Base-by-base conservation (phyloP, 2,329 filamentous ascomycete species). In the Escovopsis sp. region DNA sequence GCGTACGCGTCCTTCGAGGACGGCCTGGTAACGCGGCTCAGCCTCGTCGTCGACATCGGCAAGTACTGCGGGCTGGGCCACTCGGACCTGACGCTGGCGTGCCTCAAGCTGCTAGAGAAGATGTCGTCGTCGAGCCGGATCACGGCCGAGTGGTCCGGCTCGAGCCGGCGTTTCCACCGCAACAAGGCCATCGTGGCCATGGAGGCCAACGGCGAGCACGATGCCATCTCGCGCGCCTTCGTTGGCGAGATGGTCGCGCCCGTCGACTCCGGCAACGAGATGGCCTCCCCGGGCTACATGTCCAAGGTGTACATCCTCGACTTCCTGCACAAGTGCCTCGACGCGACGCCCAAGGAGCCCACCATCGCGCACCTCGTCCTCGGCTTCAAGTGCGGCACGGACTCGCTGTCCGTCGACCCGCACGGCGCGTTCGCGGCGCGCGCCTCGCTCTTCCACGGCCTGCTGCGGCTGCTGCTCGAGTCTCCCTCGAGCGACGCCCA, bases 1-100 rank as follows among this genome's bases (percentile, higher is more conserved):
- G 76, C 84, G 1, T 81, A 88, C 45, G 68, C 80, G n/a, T 87
- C 81, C 1, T 88, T 98, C 48, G 88, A 96, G 52, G 92, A 98
- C 49, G 86, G 84, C 7, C 66, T 98, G 15, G 66, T 94, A 27
- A 85, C 79, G 39, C 79, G 90, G 47, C 62, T 98, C 19, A 66
- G 71, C 29, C 62, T 94, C 6, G 72, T 96, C 28, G 77, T 86
- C 4, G 79, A 90, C 44, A 63, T 98, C 17, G 87, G 87, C 21
- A 71, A 83, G 23, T 94, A 90, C 53, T 88, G 86, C 46, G 82
- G 85, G 12, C 78, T 87, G 36, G 82, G 81, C 1, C 83, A 94
- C 47, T 72, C 84, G 26, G 73, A 80, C 12, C 64, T 98, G 35
- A 84, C 84, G 0, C 66, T 94, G 41, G 76, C 76, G 12, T 88